Base-by-base conservation (phyloP, 169 alveolate species). In the Ichthyophthirius multifiliis region DNA sequence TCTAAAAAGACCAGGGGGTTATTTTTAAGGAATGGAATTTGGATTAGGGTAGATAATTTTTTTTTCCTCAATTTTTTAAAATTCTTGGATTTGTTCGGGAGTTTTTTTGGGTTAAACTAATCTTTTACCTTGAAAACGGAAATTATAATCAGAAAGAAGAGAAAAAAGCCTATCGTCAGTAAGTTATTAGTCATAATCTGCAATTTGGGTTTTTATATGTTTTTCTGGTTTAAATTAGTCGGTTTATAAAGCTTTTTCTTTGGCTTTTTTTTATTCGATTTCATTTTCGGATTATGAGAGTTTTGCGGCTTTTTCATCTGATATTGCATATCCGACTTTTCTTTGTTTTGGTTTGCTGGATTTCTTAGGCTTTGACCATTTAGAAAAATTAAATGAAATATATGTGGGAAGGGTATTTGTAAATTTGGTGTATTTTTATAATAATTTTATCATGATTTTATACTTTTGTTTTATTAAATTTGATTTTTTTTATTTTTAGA, bases 331-430 rank as follows among this genome's bases (percentile, higher is more conserved):
- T 18, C 62, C 77, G 15, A 62, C 20, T 16, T 37, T 41, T 67
- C 62, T 67, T 67, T 67, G 64, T 30, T 20, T 67, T 67, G n/a
- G 18, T 67, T 44, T 67, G 37, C 15, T 32, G 7, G 35, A 37
- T 39, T 67, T 67, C 41, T 67, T 35, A 20, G 77, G 77, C 64
- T 67, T 67, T n/a, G 63, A 37, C 77, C 77, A 67, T 67, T 67
- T 67, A 37, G 43, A 27, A 37, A 67, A 67, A 45, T 45, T 45
- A 45, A 6, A 45, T 6, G n/a, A n/a, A n/a, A n/a, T n/a, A n/a
- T n/a, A n/a, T n/a, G n/a, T n/a, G n/a, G n/a, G n/a, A n/a, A n/a
- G n/a, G n/a, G n/a, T n/a, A n/a, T n/a, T n/a, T n/a, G n/a, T n/a
- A n/a, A n/a, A n/a, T n/a, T n/a, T n/a, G n/a, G n/a, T n/a, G n/a